phyloP scores from a whole-genome alignment of 371 early-diverging fungal genomes.

The Saksenaea oblongispora region DNA sequence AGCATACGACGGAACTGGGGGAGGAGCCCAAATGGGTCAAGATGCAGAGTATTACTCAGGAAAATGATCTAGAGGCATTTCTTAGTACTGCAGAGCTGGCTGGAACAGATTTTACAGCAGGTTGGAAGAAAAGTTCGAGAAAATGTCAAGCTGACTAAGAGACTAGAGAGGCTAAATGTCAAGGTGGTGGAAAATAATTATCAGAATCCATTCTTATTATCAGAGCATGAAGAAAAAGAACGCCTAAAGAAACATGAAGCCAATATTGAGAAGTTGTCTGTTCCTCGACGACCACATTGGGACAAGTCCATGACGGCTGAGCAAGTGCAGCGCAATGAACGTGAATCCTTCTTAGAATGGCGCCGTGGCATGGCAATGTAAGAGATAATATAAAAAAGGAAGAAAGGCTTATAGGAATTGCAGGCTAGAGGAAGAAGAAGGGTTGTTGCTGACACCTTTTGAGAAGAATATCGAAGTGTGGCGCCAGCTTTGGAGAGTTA shows the following conservation, averaged over 20 bases:
- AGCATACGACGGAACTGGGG: slow-evolving; percentile 89
- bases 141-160: background rate
- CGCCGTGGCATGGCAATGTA: slow-evolving; percentile 81
- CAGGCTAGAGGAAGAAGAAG: slow-evolving; percentile 87
- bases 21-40: slow-evolving; percentile 85
- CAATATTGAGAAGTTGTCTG: slow-evolving; percentile 70
- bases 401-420: background rate
- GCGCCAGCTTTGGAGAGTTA: slow-evolving; percentile 99
- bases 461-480: slow-evolving; percentile 99
- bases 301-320: slow-evolving; percentile 81
- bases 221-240: slow-evolving; percentile 76
- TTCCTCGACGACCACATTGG: slow-evolving; percentile 93
- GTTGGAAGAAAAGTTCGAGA: slow-evolving; percentile 26
- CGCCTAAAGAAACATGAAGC: slow-evolving; percentile 76
- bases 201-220: slow-evolving; percentile 82
- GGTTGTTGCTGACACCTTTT: slow-evolving; percentile 93
- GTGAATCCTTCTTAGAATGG: slow-evolving; percentile 91
- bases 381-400: slow-evolving; percentile 5
- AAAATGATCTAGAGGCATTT: slow-evolving; percentile 95
- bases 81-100: slow-evolving; percentile 93
- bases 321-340: slow-evolving; percentile 81
- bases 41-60: slow-evolving; percentile 95
- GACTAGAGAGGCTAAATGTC: slow-evolving; percentile 80
- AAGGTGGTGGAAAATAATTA: slow-evolving; percentile 78
- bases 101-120: slow-evolving; percentile 95